Evolutionary conservation across 768 basidiomycete species (phyloP).

Genomic region (Tylopilus vinaceipallidus): DNA sequence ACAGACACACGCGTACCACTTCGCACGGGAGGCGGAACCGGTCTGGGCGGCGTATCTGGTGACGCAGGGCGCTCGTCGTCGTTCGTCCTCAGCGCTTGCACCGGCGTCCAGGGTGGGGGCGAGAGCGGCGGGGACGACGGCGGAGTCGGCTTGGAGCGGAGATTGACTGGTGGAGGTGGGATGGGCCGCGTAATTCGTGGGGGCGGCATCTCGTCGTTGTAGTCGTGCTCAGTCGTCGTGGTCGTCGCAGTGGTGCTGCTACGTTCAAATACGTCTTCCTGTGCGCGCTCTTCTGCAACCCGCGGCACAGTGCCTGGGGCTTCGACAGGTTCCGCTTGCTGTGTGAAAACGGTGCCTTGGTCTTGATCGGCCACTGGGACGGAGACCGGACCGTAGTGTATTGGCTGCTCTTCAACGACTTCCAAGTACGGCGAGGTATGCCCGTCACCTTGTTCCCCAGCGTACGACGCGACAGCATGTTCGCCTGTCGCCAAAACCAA

Average conservation of each 20-base stretch:
- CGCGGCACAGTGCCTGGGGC: too few species aligned
- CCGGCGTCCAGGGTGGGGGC: conserved; percentile 12
- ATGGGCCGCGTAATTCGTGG: conserved; percentile 31
- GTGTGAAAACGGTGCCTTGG: conserved; percentile 1
- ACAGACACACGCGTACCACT: conserved; percentile 21
- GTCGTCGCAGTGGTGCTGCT: too few species aligned
- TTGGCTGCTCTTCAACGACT: conserved; percentile 8
- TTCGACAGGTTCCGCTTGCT: too few species aligned
- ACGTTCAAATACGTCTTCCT: neutral
- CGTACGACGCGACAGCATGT: conserved; percentile 11
- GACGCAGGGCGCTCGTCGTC: conserved; percentile 28
- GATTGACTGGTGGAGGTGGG: conserved; percentile 33
- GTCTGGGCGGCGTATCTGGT: conserved; percentile 30
- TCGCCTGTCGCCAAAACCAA: conserved; percentile 23
- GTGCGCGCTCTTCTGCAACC: neutral
- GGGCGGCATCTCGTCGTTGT: conserved; percentile 27
- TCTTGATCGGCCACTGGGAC: conserved; percentile 1
- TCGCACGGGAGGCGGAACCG: conserved; percentile 30
- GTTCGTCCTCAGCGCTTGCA: conserved; percentile 13
- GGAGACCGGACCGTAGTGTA: neutral
- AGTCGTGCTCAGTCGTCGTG: conserved; percentile 4
- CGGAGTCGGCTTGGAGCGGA: conserved; percentile 20
- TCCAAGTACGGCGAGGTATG: neutral
- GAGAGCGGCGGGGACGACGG: conserved; percentile 16
- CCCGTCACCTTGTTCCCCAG: conserved; percentile 14